phyloP scores from a whole-genome alignment of 1,284 basidiomycete species.

The Vanrija humicola region DNA sequence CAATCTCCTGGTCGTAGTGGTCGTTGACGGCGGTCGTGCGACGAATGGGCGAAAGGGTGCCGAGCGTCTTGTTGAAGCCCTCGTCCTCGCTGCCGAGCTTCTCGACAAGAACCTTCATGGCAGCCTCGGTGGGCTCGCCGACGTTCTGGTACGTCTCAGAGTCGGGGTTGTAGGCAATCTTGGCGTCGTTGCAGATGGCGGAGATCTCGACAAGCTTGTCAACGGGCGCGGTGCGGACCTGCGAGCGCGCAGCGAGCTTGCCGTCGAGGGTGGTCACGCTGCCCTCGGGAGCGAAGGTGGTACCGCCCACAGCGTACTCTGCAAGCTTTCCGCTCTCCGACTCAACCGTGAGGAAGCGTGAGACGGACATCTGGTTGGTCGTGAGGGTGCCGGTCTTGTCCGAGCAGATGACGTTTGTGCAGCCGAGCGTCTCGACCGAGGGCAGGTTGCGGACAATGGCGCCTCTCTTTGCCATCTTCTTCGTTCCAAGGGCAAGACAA shows the following conservation, averaged over 20 bases:
- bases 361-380: slow-evolving; percentile 94
- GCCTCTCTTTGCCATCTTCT: slow-evolving; percentile 97
- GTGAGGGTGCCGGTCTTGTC: slow-evolving; percentile 96
- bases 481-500: slow-evolving; percentile 90
- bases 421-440: slow-evolving; percentile 93
- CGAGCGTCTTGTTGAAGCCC: slow-evolving; percentile 55
- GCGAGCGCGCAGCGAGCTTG: slow-evolving; percentile 55
- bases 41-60: slow-evolving; percentile 56
- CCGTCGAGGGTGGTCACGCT: slow-evolving; percentile 63
- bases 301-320: slow-evolving; percentile 79
- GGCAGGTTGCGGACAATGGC: slow-evolving; percentile 93
- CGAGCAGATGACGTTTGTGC: slow-evolving; percentile 94
- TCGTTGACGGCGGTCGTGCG: slow-evolving; percentile 82
- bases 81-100: slow-evolving; percentile 60
- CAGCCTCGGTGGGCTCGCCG: slow-evolving; percentile 96
- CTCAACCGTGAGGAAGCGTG: slow-evolving; percentile 69
- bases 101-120: slow-evolving; percentile 87
- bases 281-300: slow-evolving; percentile 81
- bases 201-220: slow-evolving; percentile 81
- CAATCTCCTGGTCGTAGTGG: slow-evolving; percentile 67
- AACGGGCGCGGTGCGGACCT: slow-evolving; percentile 67
- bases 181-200: slow-evolving; percentile 88
- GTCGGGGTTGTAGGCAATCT: slow-evolving; percentile 72
- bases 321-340: slow-evolving; percentile 52
- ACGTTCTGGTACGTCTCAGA: slow-evolving; percentile 72